Evolutionary conservation across 177 flowering plant species (phyloP), one percentile per base, ranked within the genome.

Genomic region (Vitis hybrid): DNA sequence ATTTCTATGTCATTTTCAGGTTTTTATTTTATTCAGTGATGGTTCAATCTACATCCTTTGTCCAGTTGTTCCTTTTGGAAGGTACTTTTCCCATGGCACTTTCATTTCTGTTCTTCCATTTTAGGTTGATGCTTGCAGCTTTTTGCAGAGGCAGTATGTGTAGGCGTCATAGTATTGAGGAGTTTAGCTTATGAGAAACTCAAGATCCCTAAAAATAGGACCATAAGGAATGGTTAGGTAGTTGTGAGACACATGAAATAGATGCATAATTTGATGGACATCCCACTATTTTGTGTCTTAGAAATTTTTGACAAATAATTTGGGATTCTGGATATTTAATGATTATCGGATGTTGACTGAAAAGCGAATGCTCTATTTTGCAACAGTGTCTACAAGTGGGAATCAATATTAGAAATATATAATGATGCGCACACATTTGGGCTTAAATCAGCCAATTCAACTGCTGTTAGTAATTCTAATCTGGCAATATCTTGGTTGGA

Each of bases 61-160:
- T 76, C 99, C 99, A 14, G 78, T 95, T 74, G 91, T 87, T 63
- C 98, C 98, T 26, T 91, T 95, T 79, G 97, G 97, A 85, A 90
- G 99, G 99, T 95, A 84, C 15, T 64, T 61, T 31, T 69, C 45
- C 13, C 15, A 16, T 51, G 13, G n/a, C 20, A 33, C 66, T 61
- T 6, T 48, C 22, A 10, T 18, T 39, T 62, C 53, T 19, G 12
- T 22, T 63, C 45, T 62, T 57, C 49, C 13, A 1, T 53, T 65
- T 29, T 59, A 50, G 19, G 26, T 2, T 65, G 18, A 57, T 60
- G 50, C 58, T 14, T 63, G 53, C 15, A 60, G 26, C 66, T 48
- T 49, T 64, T 19, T 45, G 19, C 31, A 26, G 29, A 26, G 26
- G 14, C 33, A 3, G 33, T 48, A 61, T 61, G 7, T 29, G 26